Base-by-base conservation (phyloP, 2,329 filamentous ascomycete species). In the Cordyceps farinosa region DNA sequence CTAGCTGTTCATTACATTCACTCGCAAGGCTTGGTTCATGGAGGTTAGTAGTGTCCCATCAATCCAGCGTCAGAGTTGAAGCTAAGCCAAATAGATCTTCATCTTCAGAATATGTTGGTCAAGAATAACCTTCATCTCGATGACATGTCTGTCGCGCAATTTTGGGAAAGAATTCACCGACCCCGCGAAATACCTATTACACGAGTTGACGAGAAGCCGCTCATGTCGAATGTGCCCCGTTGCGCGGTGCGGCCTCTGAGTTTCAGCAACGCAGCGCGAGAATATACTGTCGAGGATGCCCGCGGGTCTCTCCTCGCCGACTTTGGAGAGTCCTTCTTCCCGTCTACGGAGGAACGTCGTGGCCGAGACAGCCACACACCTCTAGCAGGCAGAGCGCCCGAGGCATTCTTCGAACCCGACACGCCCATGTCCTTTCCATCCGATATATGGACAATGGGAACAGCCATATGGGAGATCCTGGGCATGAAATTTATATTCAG, bases 1-100 rank as follows among this genome's bases (percentile, higher is more conserved):
- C 56, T 61, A 5, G 44, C 64, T 10, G 62, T 65, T 13, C 44
- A 61, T n/a, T 64, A 57, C 34, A 9, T 65, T 29, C 64, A 64
- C 36, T 50, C 36, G 1, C 42, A 50, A 15, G 57, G 56, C 13
- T 47, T 57, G 13, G 57, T 64, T 17, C 61, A 65, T 32, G 64
- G 64, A 40, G 64, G 64, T 65, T 22, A 52, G 57, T 22, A 22
- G 22, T 22, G 22, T 22, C 22, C 22, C 22, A 22, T 22, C 22
- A 22, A 22, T 22, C 22, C 22, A 22, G 22, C 22, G 22, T 22
- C 22, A 22, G 22, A 22, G 22, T 22, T 22, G 22, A 22, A 22
- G 22, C 22, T 22, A 22, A 22, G 22, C 22, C 22, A 22, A 22
- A 22, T 27, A 58, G 44, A 58, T 15, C 48, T 58, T n/a, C 44